A percentile compares a stretch with the other conserved stretches of the same genome.
phyloP scores from a whole-genome alignment of 1,284 basidiomycete species.

The Puccinia coronata region DNA sequence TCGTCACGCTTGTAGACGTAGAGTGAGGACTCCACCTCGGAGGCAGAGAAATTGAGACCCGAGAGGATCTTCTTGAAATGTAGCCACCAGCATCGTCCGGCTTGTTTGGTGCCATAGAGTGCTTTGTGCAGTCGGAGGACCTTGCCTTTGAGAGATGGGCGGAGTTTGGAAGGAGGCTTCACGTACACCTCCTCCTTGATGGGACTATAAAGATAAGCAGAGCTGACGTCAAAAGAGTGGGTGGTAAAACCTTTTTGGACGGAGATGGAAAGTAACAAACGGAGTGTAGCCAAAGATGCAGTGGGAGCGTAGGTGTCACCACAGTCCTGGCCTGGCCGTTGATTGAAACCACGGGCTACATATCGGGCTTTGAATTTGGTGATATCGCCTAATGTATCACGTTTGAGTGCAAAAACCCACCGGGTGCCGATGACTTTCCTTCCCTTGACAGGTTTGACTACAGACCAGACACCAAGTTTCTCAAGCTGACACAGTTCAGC shows the following conservation, averaged over 20 bases:
- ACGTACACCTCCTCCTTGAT: slow-evolving; percentile 14
- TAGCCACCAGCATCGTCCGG: slow-evolving; percentile 17
- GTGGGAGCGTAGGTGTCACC: slow-evolving; percentile 5
- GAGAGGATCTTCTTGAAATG: background rate
- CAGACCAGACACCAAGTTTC: slow-evolving; percentile 6
- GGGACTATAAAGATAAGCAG: slow-evolving; percentile 13
- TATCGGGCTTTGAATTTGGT: slow-evolving; percentile 11
- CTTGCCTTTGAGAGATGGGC: background rate
- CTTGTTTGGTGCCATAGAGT: slow-evolving; percentile 34
- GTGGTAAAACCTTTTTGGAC: background rate
- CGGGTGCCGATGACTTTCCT: background rate
- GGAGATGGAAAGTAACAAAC: background rate
- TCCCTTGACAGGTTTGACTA: background rate
- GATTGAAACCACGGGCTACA: slow-evolving; percentile 9
- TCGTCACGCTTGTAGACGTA: background rate
- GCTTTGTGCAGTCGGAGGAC: background rate
- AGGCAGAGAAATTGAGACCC: background rate
- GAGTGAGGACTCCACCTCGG: background rate
- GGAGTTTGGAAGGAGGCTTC: background rate
- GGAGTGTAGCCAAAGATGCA: background rate
- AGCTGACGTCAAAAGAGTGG: slow-evolving; percentile 2
- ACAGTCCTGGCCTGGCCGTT: background rate
- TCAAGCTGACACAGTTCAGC: too few species aligned
- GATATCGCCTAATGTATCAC: background rate
- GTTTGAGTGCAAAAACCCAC: slow-evolving; percentile 25